A percentile compares a stretch with the other conserved stretches of the same genome.
These are phyloP conservation scores for Cyamopsis tetragonoloba DNA, from an alignment of 306 rosid species.

Conservation along the genomic window DNA sequence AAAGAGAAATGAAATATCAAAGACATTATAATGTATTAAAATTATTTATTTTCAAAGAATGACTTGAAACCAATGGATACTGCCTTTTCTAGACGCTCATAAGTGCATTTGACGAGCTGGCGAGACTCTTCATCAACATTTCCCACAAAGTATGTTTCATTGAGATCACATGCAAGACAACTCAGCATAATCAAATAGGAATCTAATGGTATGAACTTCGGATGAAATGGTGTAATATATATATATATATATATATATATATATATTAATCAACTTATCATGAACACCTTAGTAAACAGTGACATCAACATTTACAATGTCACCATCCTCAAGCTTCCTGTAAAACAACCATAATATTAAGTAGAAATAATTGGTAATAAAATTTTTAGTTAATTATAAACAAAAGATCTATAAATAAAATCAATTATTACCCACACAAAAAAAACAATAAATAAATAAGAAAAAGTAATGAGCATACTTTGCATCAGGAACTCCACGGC, in stretches of 20 bases:
- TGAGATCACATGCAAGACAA: slow-evolving; percentile 74
- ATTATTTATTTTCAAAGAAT: too few species aligned
- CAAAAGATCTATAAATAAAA: background rate
- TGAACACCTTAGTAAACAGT: slow-evolving; percentile 86
- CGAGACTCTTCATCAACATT: slow-evolving; percentile 84
- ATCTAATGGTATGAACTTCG: background rate
- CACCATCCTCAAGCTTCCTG: slow-evolving; percentile 97
- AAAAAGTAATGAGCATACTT: slow-evolving; percentile 39
- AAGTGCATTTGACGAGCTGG: slow-evolving; percentile 73
- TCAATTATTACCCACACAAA: background rate
- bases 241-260: too few species aligned
- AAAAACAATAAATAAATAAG: background rate
- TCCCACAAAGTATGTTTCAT: slow-evolving; percentile 95
- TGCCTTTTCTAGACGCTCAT: slow-evolving; percentile 93
- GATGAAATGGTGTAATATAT: background rate
- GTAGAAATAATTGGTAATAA: background rate
- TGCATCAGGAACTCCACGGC: slow-evolving; percentile 99
- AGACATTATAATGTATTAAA: background rate
- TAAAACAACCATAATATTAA: slow-evolving; percentile 15
- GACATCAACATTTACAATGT: slow-evolving; percentile 87
- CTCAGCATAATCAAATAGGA: background rate
- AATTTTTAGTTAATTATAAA: background rate
- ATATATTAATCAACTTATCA: slow-evolving; percentile 41
- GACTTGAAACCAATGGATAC: slow-evolving; percentile 59
- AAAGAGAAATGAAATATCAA: background rate